phyloP scores from a whole-genome alignment of 257 asterid species.

The Solanum commersonii region DNA sequence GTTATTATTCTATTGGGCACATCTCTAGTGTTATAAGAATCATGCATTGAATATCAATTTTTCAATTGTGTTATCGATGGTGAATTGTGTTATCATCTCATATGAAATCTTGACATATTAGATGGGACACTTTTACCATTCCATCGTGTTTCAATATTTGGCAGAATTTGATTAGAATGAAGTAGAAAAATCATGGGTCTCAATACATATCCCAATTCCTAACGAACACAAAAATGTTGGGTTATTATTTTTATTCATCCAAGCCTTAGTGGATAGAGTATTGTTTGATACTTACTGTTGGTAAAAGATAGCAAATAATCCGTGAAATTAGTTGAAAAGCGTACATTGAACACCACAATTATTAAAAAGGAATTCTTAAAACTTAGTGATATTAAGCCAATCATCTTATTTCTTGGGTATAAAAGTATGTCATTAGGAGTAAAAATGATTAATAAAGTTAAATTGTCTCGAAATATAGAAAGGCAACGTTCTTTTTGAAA shows the following conservation, averaged over 20 bases:
- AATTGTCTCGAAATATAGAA: no score
- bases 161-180: background rate
- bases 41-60: background rate
- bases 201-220: background rate
- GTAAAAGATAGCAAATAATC: background rate
- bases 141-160: background rate
- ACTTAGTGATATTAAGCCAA: background rate
- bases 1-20: background rate
- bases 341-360: background rate
- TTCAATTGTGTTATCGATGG: background rate
- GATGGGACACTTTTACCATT: background rate
- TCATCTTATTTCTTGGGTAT: background rate
- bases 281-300: background rate
- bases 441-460: background rate
- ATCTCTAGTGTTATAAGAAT: background rate
- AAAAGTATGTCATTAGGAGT: background rate
- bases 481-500: no score
- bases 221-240: background rate
- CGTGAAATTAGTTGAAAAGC: background rate
- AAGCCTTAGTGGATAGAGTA: background rate
- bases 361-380: background rate
- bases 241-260: background rate
- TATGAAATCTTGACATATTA: background rate
- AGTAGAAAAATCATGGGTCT: background rate
- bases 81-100: background rate